Evolutionary conservation across 1,284 basidiomycete species (phyloP).

Genomic region (Rhodotorula sp.): DNA sequence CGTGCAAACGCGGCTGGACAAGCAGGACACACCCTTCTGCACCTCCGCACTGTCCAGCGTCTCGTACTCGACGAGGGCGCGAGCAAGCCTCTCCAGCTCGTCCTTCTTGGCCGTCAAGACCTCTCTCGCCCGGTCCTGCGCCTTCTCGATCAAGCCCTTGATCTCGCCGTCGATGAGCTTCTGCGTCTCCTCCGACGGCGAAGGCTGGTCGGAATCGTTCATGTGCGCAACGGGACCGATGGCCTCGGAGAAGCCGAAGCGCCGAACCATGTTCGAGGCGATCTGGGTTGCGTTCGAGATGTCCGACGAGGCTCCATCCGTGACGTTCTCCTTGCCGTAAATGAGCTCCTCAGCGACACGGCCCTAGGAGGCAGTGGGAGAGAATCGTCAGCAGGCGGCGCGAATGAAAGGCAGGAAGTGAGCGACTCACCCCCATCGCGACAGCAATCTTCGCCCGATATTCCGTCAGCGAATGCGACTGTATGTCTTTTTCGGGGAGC

Average conservation of each 20-base stretch:
- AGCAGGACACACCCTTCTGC: slow-evolving; percentile 57
- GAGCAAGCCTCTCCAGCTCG: slow-evolving; percentile 82
- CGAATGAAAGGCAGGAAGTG: slow-evolving; percentile 2
- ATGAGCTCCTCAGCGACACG: slow-evolving; percentile 90
- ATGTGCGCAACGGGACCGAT: slow-evolving; percentile 42
- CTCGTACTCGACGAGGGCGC: slow-evolving; percentile 87
- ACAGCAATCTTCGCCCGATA: slow-evolving; percentile 36
- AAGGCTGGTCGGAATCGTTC: slow-evolving; percentile 28
- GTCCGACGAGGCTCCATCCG: slow-evolving; percentile 70
- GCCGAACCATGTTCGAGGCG: slow-evolving; percentile 83
- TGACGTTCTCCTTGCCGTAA: slow-evolving; percentile 81
- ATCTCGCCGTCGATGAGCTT: slow-evolving; percentile 45
- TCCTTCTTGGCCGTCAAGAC: slow-evolving; percentile 70
- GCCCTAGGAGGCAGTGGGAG: slow-evolving; percentile 53
- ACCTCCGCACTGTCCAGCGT: slow-evolving; percentile 86
- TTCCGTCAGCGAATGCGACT: slow-evolving; percentile 48
- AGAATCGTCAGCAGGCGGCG: neutral
- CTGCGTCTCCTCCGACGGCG: slow-evolving; percentile 40
- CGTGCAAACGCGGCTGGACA: neutral
- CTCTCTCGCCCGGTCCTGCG: slow-evolving; percentile 66
- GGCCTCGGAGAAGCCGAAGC: slow-evolving; percentile 71
- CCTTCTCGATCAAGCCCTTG: slow-evolving; percentile 64
- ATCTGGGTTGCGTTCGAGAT: slow-evolving; percentile 73
- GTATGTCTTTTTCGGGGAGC: slow-evolving; percentile 74
- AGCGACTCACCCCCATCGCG: slow-evolving; percentile 24